Base-by-base conservation (phyloP, 1,139 yeast genomes). In the Petasospora rhodanensis region DNA sequence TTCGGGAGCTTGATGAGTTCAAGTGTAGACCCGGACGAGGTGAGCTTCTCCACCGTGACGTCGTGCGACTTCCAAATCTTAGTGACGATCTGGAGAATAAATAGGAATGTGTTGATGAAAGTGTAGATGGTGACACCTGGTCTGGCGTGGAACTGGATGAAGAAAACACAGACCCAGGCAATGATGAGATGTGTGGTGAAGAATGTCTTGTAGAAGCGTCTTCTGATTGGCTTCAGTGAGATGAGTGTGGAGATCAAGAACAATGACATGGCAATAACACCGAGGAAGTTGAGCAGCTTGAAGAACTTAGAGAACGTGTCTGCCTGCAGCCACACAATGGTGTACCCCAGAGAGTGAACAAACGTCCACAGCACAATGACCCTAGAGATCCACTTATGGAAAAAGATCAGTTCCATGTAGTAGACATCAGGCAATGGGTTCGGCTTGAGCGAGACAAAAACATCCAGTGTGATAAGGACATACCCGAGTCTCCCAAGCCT, bases 341-440 rank as follows among this genome's bases (percentile, higher is more conserved):
- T 36, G 57, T 64, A 84, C n/a, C 76, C 78, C 19, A 66, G 39
- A 0, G 81, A 68, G 51, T 87, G 97, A 9, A 73, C 29, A 0
- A 68, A 29, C 0, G 75, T 73, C 25, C 74, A 59, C 0, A 68
- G 44, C 0, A 82, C 65, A 5, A 81, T 71, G 2, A 79, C 41
- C 33, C 96, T 62, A 2, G 95, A 80, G 5, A 89, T 58, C 95
- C 96, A 87, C 54, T 85, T 86, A 60, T 89, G 97, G 26, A 86
- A 62, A 0, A 94, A 93, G 5, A 87, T 55, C 25, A 87, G 64
- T 19, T 79, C 70, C 35, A 86, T 60, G 55, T 89, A 87, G 23
- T 84, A 64, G 1, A 79, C 75, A 32, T 74, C 64, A 0, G 93
- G 94, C 24, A 83, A 58, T 12, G 94, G 85, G 11, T 82, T 74